phyloP scores from a whole-genome alignment of 2,329 filamentous ascomycete genomes.

The Grosmannia serpens region DNA sequence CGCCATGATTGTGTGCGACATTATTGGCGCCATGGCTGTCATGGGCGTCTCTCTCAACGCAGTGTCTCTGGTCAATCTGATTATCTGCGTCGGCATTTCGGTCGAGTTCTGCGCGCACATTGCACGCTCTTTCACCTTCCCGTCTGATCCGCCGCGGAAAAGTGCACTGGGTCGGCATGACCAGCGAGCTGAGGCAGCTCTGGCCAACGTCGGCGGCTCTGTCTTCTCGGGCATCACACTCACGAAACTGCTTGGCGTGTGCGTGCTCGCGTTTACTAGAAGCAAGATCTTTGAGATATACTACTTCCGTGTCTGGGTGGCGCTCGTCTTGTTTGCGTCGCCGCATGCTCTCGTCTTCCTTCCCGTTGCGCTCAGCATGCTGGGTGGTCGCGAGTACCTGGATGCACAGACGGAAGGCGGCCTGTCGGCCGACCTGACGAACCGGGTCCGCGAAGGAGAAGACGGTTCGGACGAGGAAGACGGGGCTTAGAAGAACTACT shows the following conservation, averaged over 20 bases:
- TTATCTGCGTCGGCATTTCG: conserved; percentile 92
- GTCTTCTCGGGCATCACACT: conserved; percentile 95
- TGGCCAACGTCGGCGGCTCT: conserved; percentile 88
- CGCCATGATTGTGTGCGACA: conserved; percentile 85
- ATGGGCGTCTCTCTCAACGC: conserved; percentile 86
- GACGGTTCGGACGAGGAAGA: conserved; percentile 59
- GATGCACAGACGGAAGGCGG: conserved; percentile 82
- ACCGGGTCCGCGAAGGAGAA: conserved; percentile 46
- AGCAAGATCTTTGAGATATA: conserved; percentile 99
- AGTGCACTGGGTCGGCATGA: conserved; percentile 65
- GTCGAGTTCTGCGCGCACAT: conserved; percentile 98
- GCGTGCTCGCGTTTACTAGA: conserved; percentile 82
- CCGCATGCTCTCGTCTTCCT: conserved; percentile 83
- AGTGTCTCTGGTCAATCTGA: conserved; percentile 86
- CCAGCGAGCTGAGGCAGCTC: conserved; percentile 79
- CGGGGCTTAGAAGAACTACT: neutral
- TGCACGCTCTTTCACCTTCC: conserved; percentile 91
- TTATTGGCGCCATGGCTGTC: conserved; percentile 89
- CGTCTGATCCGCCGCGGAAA: conserved; percentile 70
- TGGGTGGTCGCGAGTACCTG: conserved; percentile 78
- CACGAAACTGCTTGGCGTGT: conserved; percentile 87
- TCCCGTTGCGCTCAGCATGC: conserved; percentile 75
- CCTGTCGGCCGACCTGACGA: conserved; percentile 77
- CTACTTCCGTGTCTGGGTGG: conserved; percentile 95
- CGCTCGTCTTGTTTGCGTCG: conserved; percentile 80